phyloP scores from a whole-genome alignment of 2,329 filamentous ascomycete species.

The Curvularia lunata region DNA sequence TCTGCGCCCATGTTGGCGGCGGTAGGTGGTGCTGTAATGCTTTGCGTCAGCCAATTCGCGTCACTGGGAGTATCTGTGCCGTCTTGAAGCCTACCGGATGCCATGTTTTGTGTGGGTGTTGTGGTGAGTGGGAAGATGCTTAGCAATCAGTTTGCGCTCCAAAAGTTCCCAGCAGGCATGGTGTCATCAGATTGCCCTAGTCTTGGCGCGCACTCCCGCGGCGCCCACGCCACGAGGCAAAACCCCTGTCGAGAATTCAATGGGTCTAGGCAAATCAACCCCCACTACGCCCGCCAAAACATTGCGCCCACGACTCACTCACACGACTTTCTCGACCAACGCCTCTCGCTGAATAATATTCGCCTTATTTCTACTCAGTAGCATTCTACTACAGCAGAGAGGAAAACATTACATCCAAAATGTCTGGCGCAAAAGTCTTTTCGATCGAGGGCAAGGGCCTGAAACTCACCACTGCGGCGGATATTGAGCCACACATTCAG shows the following conservation, averaged over 20 bases:
- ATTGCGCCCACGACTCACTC: constrained; percentile 21
- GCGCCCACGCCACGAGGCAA: constrained; percentile 15
- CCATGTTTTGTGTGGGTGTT: constrained; percentile 40
- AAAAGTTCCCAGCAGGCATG: constrained; percentile 14
- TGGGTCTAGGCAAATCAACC: constrained; percentile 31
- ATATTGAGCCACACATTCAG: constrained; percentile 84
- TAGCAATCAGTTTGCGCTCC: constrained; percentile 34
- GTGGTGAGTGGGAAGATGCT: constrained; percentile 26
- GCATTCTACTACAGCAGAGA: constrained; percentile 6
- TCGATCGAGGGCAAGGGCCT: constrained; percentile 90
- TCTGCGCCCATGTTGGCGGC: constrained; percentile 55
- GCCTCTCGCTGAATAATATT: constrained; percentile 1
- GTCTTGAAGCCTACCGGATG: constrained; percentile 39
- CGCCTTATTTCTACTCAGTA: constrained; percentile 12
- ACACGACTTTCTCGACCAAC: constrained; percentile 5
- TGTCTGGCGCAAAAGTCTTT: constrained; percentile 70
- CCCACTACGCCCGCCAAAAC: constrained; percentile 40
- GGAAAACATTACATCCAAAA: constrained; percentile 31
- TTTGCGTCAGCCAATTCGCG: constrained; percentile 14
- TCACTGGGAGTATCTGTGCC: not conserved
- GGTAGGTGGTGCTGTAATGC: constrained; percentile 34
- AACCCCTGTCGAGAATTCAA: constrained; percentile 18
- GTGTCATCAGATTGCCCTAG: constrained; percentile 27
- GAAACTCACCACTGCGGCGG: constrained; percentile 87
- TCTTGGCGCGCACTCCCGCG: constrained; percentile 34